Base-by-base conservation (phyloP, 192 early-diverging fungal species). In the Coemansia umbellata region DNA sequence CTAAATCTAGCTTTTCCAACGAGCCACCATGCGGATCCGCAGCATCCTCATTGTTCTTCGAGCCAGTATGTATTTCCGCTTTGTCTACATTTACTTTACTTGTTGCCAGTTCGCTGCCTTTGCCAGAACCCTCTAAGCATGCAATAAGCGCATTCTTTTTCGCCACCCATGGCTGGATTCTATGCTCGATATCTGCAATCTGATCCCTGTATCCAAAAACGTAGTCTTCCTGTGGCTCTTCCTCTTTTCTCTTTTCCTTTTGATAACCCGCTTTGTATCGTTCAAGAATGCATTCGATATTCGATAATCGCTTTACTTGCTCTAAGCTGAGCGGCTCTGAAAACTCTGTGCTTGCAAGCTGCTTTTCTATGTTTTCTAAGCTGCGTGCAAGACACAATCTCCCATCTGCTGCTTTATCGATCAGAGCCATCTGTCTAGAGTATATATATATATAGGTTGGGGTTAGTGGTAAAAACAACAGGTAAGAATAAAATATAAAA, bases 291-390 rank as follows among this genome's bases (percentile, higher is more conserved):
- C 37, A 15, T 50, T 76, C 66, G 6, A 76, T 76, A 27, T 60
- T 68, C 23, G 58, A 53, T 18, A 76, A 44, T 24, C 35, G 53
- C 44, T 55, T 61, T 28, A 76, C 39, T 55, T 76, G 66, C 22
- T 24, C 35, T 2, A 55, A 42, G 22, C 61, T 66, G 14, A 76
- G 54, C 14, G 73, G 73, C 58, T 69, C 73, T 28, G 43, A 24
- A 53, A 76, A 76, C 22, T 14, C 17, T 3, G 22, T 22, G 0
- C 53, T 44, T 1, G 26, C n/a, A 8, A 69, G 49, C 30, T 69
- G 66, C n/a, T 39, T 47, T 55, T 76, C 66, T 49, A 53, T 65
- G 7, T 27, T 31, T 11, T 33, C 50, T 6, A 74, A 10, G 35
- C 60, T 60, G 35, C 72, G 72, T 47, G 37, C 21, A 11, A 54